Base-by-base conservation (phyloP, 768 basidiomycete species). In the Cyclocybe aegerita region DNA sequence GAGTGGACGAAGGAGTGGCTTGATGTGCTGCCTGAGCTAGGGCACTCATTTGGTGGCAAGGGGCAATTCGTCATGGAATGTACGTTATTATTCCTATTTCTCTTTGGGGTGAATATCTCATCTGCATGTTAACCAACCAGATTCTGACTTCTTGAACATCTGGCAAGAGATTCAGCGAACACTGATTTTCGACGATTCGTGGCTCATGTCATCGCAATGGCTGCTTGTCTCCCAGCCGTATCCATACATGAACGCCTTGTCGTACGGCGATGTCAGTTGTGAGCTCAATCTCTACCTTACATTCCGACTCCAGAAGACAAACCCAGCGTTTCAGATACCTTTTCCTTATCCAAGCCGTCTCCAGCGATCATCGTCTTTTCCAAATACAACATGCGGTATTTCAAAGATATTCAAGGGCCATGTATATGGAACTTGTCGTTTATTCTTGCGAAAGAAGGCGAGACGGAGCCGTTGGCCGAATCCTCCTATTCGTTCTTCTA, bases 11-110 rank as follows among this genome's bases (percentile, higher is more conserved):
- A 52, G 7, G 79, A 81, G 50, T 81, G 80, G 80, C 52, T 80
- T 0, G 65, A 65, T 16, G 61, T 69, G 3, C 66, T 82, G 4
- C 64, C 70, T 0, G 61, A 62, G 29, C 64, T 83, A 0, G 68
- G 64, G 4, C 79, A 82, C 60, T 48, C 60, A 1, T 82, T 83
- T 50, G 80, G 80, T 1, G 61, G 75, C 32, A 75, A 79, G 49
- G 81, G 81, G 1, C 69, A 78, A 46, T 83, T 83, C 48, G 67
- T 82, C 12, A 81, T 81, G 80, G 80, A 81, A 53, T 68, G 67
- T 68, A 53, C 53, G 56, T 57, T 2, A 42, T 43, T 33, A 14
- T 37, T 4, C 12, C 39, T 17, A n/a, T 34, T 23, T 39, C 7
- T 42, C 7, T 31, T 30, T 10, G 16, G 15, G 11, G 17, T 52